phyloP scores from a whole-genome alignment of 192 early-diverging fungal genomes.

The Neocallimastix lanati region DNA sequence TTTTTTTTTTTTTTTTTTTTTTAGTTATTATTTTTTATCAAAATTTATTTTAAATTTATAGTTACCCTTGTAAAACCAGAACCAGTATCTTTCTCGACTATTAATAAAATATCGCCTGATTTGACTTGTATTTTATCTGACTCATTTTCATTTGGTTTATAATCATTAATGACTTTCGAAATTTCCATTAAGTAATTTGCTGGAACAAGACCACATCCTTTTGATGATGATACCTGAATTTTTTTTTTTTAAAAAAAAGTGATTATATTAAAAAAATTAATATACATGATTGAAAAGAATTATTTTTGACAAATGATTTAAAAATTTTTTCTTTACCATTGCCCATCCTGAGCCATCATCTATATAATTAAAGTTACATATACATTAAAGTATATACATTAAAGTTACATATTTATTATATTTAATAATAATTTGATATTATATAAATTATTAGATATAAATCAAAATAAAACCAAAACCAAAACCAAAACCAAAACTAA shows the following conservation, averaged over 20 bases:
- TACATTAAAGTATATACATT: too few relatives aligned
- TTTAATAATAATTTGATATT: too few relatives aligned
- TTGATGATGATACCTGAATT: background rate
- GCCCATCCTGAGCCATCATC: conserved; percentile 9
- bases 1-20: too few relatives aligned
- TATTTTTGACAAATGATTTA: background rate
- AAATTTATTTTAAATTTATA: too few relatives aligned
- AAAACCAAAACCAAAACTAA: too few relatives aligned
- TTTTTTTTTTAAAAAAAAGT: too few relatives aligned
- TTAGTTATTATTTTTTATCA: too few relatives aligned
- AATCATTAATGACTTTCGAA: background rate
- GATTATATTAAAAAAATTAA: too few relatives aligned
- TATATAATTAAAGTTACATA: too few relatives aligned
- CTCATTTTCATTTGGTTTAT: background rate
- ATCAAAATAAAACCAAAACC: too few relatives aligned
- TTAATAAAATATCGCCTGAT: conserved; percentile 1
- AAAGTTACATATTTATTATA: too few relatives aligned
- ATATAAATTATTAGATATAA: too few relatives aligned
- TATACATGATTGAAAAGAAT: background rate
- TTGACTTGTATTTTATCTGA: background rate
- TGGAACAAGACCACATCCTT: background rate
- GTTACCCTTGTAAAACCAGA: conserved; percentile 2
- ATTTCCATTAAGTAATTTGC: background rate
- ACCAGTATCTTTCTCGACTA: conserved; percentile 6
- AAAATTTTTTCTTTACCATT: background rate